phyloP scores from a whole-genome alignment of 139 green algal genomes.

The Desmodesmus armatus region DNA sequence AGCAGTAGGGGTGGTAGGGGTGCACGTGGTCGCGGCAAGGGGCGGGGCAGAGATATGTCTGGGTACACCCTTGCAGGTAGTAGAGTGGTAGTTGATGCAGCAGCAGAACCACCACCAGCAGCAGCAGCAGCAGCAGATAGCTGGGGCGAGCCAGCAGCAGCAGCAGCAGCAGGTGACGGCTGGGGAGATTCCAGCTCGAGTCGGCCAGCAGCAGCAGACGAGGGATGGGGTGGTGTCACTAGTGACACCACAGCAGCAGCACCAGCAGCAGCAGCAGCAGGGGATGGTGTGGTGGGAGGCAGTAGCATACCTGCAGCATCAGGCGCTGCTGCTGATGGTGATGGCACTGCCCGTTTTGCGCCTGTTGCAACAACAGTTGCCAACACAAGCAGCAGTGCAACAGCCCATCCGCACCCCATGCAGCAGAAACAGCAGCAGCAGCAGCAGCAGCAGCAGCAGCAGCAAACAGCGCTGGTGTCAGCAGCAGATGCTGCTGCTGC shows the following conservation, averaged over 20 bases:
- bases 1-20: not conserved
- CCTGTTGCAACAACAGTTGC: not conserved
- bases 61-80: not conserved
- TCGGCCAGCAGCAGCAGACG: not conserved
- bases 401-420: not conserved
- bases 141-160: not conserved
- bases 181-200: too few species aligned
- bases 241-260: not conserved
- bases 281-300: not conserved
- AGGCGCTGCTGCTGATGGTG: not conserved
- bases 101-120: not conserved
- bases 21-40: not conserved
- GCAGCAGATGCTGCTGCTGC: not conserved
- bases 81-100: not conserved
- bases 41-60: not conserved
- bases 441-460: not conserved
- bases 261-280: not conserved
- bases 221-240: not conserved
- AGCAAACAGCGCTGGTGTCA: too few species aligned
- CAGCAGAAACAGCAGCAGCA: constrained; percentile 15
- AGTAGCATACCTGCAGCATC: not conserved
- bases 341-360: not conserved
- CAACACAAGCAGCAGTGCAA: not conserved
- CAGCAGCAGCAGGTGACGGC: not conserved
- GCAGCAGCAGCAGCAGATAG: not conserved